Conservation (phyloP, 768 basidiomycete genomes). For the Pleurotus djamor region DNA sequence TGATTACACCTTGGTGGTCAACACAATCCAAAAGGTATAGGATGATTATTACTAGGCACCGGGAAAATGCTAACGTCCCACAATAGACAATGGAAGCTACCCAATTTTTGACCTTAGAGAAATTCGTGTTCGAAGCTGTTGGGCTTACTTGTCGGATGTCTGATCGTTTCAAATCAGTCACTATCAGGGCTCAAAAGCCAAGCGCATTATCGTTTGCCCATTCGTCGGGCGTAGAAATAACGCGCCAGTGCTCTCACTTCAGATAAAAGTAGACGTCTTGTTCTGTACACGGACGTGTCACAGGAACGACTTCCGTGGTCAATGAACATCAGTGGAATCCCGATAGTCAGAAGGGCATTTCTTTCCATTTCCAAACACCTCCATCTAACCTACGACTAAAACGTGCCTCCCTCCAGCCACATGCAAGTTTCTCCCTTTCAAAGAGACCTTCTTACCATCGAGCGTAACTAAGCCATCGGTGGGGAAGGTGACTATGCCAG, state of each 20-base stretch:
- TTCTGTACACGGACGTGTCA: no score
- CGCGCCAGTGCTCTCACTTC: conserved; percentile 31
- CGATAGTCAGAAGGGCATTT: no score
- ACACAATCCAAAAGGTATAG: conserved; percentile 29
- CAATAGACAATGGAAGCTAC: conserved; percentile 46
- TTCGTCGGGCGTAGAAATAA: conserved; percentile 63
- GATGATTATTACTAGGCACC: neutral
- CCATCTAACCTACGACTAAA: neutral
- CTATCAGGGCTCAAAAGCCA: conserved; percentile 64
- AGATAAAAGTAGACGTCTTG: neutral
- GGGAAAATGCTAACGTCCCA: neutral
- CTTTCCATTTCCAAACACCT: no score
- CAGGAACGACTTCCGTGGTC: no score
- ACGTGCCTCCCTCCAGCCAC: neutral
- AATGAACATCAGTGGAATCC: no score
- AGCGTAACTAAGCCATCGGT: neutral
- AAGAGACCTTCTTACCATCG: neutral
- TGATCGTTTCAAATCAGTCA: conserved; percentile 33
- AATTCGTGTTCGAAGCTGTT: conserved; percentile 48
- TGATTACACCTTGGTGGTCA: conserved; percentile 35
- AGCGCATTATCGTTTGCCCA: conserved; percentile 67
- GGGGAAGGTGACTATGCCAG: conserved; percentile 26
- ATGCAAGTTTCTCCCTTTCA: neutral
- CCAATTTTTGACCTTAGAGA: conserved; percentile 60
- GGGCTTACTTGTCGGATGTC: conserved; percentile 31